Base-by-base conservation (phyloP, 352 stramenopile species). In the Phytophthora meadii region DNA sequence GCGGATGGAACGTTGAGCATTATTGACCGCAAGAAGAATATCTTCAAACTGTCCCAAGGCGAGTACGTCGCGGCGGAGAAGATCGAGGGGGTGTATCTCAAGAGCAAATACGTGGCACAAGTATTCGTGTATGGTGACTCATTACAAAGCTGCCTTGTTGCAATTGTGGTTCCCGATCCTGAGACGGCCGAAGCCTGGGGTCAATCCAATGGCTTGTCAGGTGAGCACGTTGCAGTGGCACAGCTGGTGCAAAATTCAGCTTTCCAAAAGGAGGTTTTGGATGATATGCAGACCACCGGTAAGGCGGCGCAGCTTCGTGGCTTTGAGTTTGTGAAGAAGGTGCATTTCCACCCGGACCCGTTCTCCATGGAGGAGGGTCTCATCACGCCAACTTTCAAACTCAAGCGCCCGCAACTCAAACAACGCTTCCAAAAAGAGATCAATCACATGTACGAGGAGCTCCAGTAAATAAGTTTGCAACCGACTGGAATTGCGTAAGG, bases 31-130 rank as follows among this genome's bases (percentile, higher is more conserved):
- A 96, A 95, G 81, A 97, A 98, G 76, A 97, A 97, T 74, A 96
- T 98, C 68, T 98, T 98, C 79, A 98, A 98, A 85, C 86, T 98
- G 14, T 85, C 89, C 19, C 88, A 98, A 69, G 97, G 96, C 45
- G 97, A 99, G 77, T 99, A 99, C 76, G 88, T 99, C 5, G 95
- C 97, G 1, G 77, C 97, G 5, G 97, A 99, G 77, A 98, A 98
- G 81, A 90, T 99, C 61, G 97, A 99, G 70, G 96, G 97, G 68
- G 81, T 97, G 11, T 98, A 98, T 62, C 74, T 81, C 30, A 98
- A 98, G 71, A 94, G 77, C 63, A 80, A 82, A n/a, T 97, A 98
- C 71, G 93, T 99, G 27, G 91, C 82, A 1, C 96, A 99, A 74
- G 82, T 91, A 28, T 99, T 99, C 68, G 92, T 99, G 17, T 94